Percentiles rank a stretch among this genome's conserved stretches.
Evolutionary conservation across 768 basidiomycete genomes (phyloP).

Genomic region (Pleurotus tuoliensis): DNA sequence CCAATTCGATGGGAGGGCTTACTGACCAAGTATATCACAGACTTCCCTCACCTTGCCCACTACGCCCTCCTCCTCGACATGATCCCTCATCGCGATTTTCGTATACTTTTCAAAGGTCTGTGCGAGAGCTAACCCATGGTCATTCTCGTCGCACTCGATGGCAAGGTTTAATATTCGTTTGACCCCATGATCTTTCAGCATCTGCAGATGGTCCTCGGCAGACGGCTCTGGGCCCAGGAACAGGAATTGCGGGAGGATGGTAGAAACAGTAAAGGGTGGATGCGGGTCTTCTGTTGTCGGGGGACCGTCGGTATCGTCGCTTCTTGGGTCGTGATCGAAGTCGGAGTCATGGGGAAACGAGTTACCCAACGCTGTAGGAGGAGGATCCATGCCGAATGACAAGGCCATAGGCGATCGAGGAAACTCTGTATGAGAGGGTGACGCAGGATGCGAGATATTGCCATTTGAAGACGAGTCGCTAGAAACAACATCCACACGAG

Average conservation of each 20-base stretch:
- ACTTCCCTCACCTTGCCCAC: slow-evolving; percentile 76
- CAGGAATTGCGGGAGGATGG: slow-evolving; percentile 87
- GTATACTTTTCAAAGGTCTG: slow-evolving; percentile 79
- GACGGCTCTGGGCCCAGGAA: slow-evolving; percentile 90
- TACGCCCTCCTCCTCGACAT: slow-evolving; percentile 91
- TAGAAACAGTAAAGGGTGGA: slow-evolving; percentile 77
- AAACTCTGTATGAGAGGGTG: slow-evolving; percentile 2
- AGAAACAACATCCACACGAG: not conserved
- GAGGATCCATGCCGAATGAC: slow-evolving; percentile 11
- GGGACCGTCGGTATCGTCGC: slow-evolving; percentile 40
- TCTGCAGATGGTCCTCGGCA: slow-evolving; percentile 65
- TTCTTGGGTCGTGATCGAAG: not conserved
- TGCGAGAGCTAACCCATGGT: slow-evolving; percentile 64
- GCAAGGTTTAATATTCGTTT: slow-evolving; percentile 90
- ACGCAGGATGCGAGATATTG: not conserved
- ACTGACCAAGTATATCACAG: slow-evolving; percentile 82
- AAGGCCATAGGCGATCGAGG: slow-evolving; percentile 2
- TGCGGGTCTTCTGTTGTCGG: slow-evolving; percentile 59
- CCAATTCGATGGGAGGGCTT: not conserved
- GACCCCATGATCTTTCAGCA: slow-evolving; percentile 73
- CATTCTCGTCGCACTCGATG: slow-evolving; percentile 78
- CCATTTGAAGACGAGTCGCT: not conserved
- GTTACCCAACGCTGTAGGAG: slow-evolving; percentile 9
- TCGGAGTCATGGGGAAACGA: slow-evolving; percentile 4
- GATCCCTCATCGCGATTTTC: slow-evolving; percentile 91